Evolutionary conservation across 2,329 filamentous ascomycete genomes (phyloP), one percentile per base, ranked within the genome.

Genomic region (Cercospora beticola): DNA sequence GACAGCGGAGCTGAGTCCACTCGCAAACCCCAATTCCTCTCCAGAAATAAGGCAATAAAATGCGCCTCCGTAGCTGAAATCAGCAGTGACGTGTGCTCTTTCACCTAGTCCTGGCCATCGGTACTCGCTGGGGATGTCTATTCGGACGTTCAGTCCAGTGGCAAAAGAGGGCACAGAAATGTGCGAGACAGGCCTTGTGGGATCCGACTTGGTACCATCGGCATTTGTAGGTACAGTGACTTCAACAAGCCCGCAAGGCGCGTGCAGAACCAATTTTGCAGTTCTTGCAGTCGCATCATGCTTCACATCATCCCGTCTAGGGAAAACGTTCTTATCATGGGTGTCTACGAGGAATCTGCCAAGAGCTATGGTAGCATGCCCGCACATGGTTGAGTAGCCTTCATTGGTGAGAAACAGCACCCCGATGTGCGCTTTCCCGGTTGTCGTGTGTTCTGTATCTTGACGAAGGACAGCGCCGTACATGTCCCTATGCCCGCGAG

Each of bases 301-400:
- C 2, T 68, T 54, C 18, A 84, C 67, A 1, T 77, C 64, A 2
- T 76, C 67, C 4, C 82, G 75, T 5, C 72, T 72, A 0, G 82
- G 79, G 64, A 85, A 85, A 14, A 83, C 74, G 10, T 30, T 64
- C 18, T 72, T 26, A 64, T 83, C 81, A 64, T 81, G 75, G 2
- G 78, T 79, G 65, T 84, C 82, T 9, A 73, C 23, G 14, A 73
- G 59, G 18, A 73, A 67, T 6, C 70, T 62, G 1, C 83, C 83
- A 12, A 86, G 71, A 0, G 84, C 84, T 57, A 86, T 83, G 0
- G 84, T 85, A 2, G 83, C 84, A 71, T 86, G 84, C 3, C 84
- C 84, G 68, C 84, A 85, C 79, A 85, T 85, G 5, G 82, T 85
- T 7, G 82, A 83, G 61, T 82, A 85, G 0, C 82, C 83, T 4